Evolutionary conservation across 2,329 filamentous ascomycete genomes (phyloP).

Genomic region (Aspergillus glaucus): DNA sequence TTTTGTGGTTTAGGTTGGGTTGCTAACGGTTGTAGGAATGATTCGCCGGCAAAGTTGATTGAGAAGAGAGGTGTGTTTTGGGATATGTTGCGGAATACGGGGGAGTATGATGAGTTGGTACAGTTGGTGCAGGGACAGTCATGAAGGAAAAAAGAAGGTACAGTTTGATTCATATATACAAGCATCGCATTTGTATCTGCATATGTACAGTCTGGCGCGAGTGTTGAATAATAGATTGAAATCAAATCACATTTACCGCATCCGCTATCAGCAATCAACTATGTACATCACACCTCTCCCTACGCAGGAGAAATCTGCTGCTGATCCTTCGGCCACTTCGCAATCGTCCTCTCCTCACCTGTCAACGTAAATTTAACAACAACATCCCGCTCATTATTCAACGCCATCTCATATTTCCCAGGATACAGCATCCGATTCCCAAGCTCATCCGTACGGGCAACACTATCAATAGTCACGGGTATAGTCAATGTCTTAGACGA

Average conservation of each 20-base stretch:
- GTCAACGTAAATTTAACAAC: conserved; percentile 28
- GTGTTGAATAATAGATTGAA: too few relatives aligned
- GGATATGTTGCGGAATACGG: conserved; percentile 20
- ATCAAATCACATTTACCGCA: too few relatives aligned
- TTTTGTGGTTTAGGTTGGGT: too few relatives aligned
- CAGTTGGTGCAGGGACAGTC: conserved; percentile 8
- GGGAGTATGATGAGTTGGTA: conserved; percentile 21
- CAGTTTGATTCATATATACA: neutral
- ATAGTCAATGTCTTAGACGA: conserved; percentile 23
- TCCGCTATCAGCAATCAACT: too few relatives aligned
- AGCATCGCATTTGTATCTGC: neutral
- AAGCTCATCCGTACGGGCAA: conserved; percentile 31
- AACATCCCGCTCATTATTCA: conserved; percentile 36
- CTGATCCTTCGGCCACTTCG: conserved; percentile 29
- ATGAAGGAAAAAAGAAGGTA: neutral
- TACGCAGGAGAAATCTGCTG: conserved; percentile 15
- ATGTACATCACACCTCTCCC: neutral
- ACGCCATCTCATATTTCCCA: conserved; percentile 35
- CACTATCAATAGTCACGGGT: conserved; percentile 32
- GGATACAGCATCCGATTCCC: conserved; percentile 38
- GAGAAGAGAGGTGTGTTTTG: conserved; percentile 16
- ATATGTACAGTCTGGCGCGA: too few relatives aligned
- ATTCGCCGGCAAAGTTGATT: conserved; percentile 15
- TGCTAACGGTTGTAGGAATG: conserved; percentile 12
- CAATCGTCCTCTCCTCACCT: conserved; percentile 24